Evolutionary conservation across 345 rosid species (phyloP), one percentile per base, ranked within the genome.

Genomic region (Hibiscus syriacus): DNA sequence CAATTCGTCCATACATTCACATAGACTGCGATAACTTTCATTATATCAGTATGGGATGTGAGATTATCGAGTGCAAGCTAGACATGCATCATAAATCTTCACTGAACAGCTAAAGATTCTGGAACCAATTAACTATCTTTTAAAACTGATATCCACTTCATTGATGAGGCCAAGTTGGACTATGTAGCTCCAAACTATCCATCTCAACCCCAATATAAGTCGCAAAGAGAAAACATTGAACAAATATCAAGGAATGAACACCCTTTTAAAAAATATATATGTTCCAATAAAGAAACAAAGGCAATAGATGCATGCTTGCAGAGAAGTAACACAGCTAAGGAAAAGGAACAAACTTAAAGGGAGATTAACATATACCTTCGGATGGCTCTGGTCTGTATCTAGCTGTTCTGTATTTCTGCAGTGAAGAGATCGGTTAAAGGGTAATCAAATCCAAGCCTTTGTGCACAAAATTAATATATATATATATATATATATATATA

Each of bases 321-420:
- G 39, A 36, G 17, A 56, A 48, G 34, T 34, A 41, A 60, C 43
- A 11, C n/a, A 20, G 56, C 20, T 17, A 27, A 2, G 22, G 45
- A 52, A 36, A 49, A 41, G 19, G 49, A 14, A 30, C 52, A 55
- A 70, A 67, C 39, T 26, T 27, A 61, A 32, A 68, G 54, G 65
- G 68, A 63, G 16, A 5, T 55, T 36, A 36, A 25, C 64, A 34
- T 16, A 60, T 83, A 92, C 96, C 96, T 85, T 90, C 90, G 36
- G 88, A 78, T 53, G 84, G 72, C 65, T 88, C 95, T 38, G 98
- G 91, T 60, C 76, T 73, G 67, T 82, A 88, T 80, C 80, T 83
- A 50, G 96, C 95, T 30, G 92, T 84, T 80, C 96, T 82, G 80
- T 92, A 92, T 74, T 92, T 92, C 98, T 90, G 90, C 80, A 84